Evolutionary conservation across 2,329 filamentous ascomycete genomes (phyloP).

Genomic region (Colletotrichum sansevieriae): DNA sequence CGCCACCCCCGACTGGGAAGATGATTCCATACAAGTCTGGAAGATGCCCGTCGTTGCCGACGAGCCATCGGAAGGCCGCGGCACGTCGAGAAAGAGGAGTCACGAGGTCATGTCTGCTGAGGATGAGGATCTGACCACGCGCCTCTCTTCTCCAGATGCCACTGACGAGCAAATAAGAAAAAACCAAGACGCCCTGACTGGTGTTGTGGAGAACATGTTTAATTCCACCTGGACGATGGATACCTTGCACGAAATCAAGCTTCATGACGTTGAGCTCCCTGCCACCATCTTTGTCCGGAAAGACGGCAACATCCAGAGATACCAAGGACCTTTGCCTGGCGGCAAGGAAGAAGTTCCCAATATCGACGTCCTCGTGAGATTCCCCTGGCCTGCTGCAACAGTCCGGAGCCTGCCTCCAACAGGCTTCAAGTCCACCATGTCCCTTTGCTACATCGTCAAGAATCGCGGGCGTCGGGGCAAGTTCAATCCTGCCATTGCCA

Average conservation of each 20-base stretch:
- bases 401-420: slow-evolving; percentile 73
- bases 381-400: slow-evolving; percentile 82
- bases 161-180: slow-evolving; percentile 45
- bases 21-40: slow-evolving; percentile 87
- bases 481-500: slow-evolving; percentile 78
- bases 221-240: slow-evolving; percentile 74
- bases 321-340: slow-evolving; percentile 76
- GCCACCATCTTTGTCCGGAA: slow-evolving; percentile 77
- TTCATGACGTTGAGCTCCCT: slow-evolving; percentile 76
- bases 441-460: slow-evolving; percentile 89
- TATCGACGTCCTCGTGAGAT: slow-evolving; percentile 78
- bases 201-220: slow-evolving; percentile 50
- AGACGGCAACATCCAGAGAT: slow-evolving; percentile 75
- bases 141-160: slow-evolving; percentile 15
- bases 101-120: slow-evolving; percentile 43
- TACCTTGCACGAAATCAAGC: slow-evolving; percentile 73
- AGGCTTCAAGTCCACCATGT: slow-evolving; percentile 72
- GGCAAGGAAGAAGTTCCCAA: slow-evolving; percentile 65
- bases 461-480: slow-evolving; percentile 82
- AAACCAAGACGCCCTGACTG: slow-evolving; percentile 42
- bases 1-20: slow-evolving; percentile 76
- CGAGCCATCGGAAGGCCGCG: slow-evolving; percentile 43
- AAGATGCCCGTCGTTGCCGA: slow-evolving; percentile 72
- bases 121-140: slow-evolving; percentile 1
- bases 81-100: slow-evolving; percentile 51